A percentile compares a stretch with the other conserved stretches of the same genome.
Evolutionary conservation across 495 filamentous ascomycete genomes (phyloP).

Genomic region (Penicillium riverlandense): DNA sequence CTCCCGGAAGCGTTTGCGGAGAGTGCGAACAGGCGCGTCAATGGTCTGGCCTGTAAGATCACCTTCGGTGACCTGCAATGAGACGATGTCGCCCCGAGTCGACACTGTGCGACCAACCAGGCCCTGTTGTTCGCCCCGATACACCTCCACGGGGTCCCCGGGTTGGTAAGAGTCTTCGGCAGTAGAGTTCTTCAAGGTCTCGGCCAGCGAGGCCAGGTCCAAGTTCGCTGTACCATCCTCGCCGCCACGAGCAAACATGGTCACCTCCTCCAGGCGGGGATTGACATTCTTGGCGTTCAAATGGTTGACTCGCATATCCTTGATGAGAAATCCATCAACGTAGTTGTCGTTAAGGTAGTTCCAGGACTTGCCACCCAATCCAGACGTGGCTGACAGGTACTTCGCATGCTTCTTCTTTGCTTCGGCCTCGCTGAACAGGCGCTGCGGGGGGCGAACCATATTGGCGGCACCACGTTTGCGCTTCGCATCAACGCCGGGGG

Average conservation of each 20-base stretch:
- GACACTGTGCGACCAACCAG: constrained; percentile 77
- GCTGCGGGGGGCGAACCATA: constrained; percentile 68
- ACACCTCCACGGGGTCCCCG: constrained; percentile 92
- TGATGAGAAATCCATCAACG: constrained; percentile 85
- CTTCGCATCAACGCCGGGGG: constrained; percentile 52
- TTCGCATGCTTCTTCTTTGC: constrained; percentile 82
- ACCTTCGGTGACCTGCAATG: constrained; percentile 78
- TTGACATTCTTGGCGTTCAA: constrained; percentile 82
- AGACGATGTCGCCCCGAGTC: constrained; percentile 89
- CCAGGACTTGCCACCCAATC: constrained; percentile 65
- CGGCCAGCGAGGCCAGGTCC: constrained; percentile 81
- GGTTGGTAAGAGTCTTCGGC: constrained; percentile 76
- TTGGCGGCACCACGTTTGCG: constrained; percentile 64
- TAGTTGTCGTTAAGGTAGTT: constrained; percentile 81
- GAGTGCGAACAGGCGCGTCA: constrained; percentile 84
- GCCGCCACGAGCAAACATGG: constrained; percentile 76
- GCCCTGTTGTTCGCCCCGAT: constrained; percentile 91
- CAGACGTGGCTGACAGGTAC: constrained; percentile 49
- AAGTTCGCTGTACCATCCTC: constrained; percentile 92
- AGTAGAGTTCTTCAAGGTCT: constrained; percentile 72
- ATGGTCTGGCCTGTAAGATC: constrained; percentile 75
- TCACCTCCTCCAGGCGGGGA: constrained; percentile 90
- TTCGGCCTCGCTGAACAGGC: constrained; percentile 89
- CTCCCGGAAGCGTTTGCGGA: constrained; percentile 86
- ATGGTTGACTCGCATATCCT: constrained; percentile 84